phyloP scores from a whole-genome alignment of 208 protist genomes.

The Leishmania turanica region DNA sequence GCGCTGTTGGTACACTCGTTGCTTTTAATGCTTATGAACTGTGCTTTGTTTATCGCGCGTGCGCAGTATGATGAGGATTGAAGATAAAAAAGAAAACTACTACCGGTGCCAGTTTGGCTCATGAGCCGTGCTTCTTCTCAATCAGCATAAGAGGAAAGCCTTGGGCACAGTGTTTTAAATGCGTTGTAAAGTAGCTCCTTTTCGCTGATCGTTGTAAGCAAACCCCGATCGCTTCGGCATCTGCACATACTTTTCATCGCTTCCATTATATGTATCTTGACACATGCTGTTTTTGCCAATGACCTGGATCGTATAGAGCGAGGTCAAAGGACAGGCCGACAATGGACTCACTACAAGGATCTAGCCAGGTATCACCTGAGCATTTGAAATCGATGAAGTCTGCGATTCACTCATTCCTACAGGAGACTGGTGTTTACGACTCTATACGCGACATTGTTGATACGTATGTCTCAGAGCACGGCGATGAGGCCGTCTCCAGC shows the following conservation, averaged over 20 bases:
- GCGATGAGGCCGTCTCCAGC: slow-evolving; percentile 26
- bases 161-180: background rate
- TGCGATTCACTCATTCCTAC: slow-evolving; percentile 85
- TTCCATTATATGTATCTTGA: background rate
- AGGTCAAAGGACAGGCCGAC: background rate
- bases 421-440: slow-evolving; percentile 83
- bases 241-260: background rate
- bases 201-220: background rate
- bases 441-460: slow-evolving; percentile 90
- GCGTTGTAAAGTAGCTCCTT: background rate
- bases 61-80: slow-evolving; percentile 15
- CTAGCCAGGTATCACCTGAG: slow-evolving; percentile 39
- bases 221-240: background rate
- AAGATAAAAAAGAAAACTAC: background rate
- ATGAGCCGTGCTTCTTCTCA: background rate
- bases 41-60: slow-evolving; percentile 21
- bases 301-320: background rate
- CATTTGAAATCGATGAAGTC: slow-evolving; percentile 72
- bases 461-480: slow-evolving; percentile 78
- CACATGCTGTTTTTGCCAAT: background rate
- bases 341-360: slow-evolving; percentile 36
- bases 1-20: slow-evolving; percentile 51
- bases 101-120: background rate
- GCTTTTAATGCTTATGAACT: slow-evolving; percentile 46
- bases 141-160: background rate